phyloP scores from a whole-genome alignment of 306 rosid genomes.

The Casuarina glauca region DNA sequence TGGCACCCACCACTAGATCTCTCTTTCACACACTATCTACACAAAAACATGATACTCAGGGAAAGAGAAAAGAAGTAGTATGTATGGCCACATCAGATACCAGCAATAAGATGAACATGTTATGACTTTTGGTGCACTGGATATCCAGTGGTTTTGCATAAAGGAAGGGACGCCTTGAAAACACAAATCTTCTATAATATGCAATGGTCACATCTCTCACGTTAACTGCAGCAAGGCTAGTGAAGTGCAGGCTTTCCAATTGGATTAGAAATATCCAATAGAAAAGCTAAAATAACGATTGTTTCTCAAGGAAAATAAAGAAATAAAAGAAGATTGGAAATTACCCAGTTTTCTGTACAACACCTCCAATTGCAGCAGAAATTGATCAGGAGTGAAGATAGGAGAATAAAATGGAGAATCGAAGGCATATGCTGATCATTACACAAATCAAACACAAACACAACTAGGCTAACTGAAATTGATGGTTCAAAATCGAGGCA shows the following conservation, averaged over 20 bases:
- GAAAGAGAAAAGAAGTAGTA: background rate
- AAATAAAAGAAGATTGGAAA: background rate
- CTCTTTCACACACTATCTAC: too few species aligned
- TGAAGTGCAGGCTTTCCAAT: background rate
- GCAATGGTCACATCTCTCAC: background rate
- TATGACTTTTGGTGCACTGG: background rate
- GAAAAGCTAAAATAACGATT: background rate
- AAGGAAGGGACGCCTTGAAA: background rate
- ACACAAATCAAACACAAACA: background rate
- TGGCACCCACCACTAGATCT: too few species aligned
- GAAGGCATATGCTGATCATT: background rate
- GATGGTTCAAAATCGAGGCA: constrained; percentile 7
- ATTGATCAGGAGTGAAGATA: background rate
- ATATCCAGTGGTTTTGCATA: background rate
- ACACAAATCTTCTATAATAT: background rate
- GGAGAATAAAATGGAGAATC: background rate
- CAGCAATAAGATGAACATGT: background rate
- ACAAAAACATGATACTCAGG: background rate
- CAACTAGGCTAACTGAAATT: constrained; percentile 5
- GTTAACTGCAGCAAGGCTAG: background rate
- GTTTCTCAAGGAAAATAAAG: constrained; percentile 7
- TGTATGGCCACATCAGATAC: background rate
- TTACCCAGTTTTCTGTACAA: background rate
- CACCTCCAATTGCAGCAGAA: background rate
- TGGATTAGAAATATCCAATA: background rate